phyloP scores from a whole-genome alignment of 1,139 yeast species.

The Meyerozyma elateridarum region DNA sequence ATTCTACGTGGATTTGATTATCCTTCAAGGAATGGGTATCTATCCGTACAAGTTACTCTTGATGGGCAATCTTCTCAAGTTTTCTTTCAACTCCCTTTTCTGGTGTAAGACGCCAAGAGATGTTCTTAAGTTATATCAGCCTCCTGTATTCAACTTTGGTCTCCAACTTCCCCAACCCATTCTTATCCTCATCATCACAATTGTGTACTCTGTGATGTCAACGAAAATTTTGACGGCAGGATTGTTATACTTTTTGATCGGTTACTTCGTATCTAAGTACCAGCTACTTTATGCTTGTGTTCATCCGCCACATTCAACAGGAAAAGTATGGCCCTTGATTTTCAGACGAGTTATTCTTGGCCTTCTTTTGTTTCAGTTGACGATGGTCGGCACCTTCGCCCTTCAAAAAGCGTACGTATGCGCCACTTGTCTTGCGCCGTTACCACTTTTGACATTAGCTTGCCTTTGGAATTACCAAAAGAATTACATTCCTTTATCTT shows the following conservation, averaged over 20 bases:
- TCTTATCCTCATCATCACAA: conserved; percentile 65
- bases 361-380: conserved; percentile 69
- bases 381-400: conserved; percentile 88
- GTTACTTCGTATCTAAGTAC: conserved; percentile 76
- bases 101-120: conserved; percentile 55
- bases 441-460: conserved; percentile 63
- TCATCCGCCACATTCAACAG: conserved; percentile 87
- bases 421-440: conserved; percentile 68
- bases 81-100: conserved; percentile 13
- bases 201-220: conserved; percentile 74
- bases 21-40: conserved; percentile 74
- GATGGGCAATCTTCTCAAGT: conserved; percentile 38
- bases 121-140: conserved; percentile 63
- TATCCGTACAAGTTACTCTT: conserved; percentile 64
- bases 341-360: conserved; percentile 72
- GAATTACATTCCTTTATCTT: conserved; percentile 73
- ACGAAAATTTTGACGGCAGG: conserved; percentile 74
- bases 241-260: conserved; percentile 64
- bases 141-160: conserved; percentile 79
- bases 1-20: conserved; percentile 69
- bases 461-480: conserved; percentile 79
- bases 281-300: conserved; percentile 76
- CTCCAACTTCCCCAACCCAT: conserved; percentile 78
- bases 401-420: conserved; percentile 71
- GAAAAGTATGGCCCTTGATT: conserved; percentile 82